These are phyloP conservation scores for Aspergillus sergii DNA, from an alignment of 2,329 filamentous ascomycete genomes.

Conservation along the genomic window DNA sequence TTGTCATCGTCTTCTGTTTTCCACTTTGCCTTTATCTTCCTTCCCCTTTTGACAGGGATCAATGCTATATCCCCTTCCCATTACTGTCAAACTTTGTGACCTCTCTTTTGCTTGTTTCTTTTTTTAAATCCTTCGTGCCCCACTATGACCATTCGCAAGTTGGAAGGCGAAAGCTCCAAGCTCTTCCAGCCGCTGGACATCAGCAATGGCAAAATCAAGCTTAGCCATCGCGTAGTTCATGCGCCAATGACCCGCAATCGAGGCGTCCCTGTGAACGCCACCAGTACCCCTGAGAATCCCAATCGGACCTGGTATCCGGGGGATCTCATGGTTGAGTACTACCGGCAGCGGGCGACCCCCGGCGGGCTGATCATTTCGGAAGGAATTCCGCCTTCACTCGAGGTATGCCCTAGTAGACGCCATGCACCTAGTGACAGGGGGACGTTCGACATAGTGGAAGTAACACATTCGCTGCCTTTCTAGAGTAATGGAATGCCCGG, in stretches of 20 bases:
- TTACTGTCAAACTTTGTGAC: background rate
- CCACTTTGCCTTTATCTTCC: background rate
- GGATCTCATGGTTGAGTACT: slow-evolving; percentile 46
- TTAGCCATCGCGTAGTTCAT: slow-evolving; percentile 56
- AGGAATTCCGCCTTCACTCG: slow-evolving; percentile 40
- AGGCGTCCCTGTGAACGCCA: slow-evolving; percentile 47
- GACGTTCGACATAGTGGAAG: background rate
- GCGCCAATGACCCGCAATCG: slow-evolving; percentile 59
- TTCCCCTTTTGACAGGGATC: background rate
- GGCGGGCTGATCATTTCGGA: slow-evolving; percentile 43
- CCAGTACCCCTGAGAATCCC: slow-evolving; percentile 49
- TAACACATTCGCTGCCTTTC: background rate
- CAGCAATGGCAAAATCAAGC: slow-evolving; percentile 50
- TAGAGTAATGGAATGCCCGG: slow-evolving; percentile 44
- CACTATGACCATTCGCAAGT: slow-evolving; percentile 27
- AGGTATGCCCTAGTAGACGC: slow-evolving; percentile 31
- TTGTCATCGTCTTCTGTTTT: background rate
- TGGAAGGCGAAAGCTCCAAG: slow-evolving; percentile 32
- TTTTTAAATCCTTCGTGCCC: background rate
- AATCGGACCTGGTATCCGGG: slow-evolving; percentile 54
- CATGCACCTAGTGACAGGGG: background rate
- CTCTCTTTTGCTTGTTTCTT: background rate
- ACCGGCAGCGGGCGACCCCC: slow-evolving; percentile 41
- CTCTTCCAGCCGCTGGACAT: slow-evolving; percentile 50
- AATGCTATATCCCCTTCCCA: background rate